Evolutionary conservation across 331 rosid genomes (phyloP), one percentile per base, ranked within the genome.

Genomic region (Pyrus hybrid): DNA sequence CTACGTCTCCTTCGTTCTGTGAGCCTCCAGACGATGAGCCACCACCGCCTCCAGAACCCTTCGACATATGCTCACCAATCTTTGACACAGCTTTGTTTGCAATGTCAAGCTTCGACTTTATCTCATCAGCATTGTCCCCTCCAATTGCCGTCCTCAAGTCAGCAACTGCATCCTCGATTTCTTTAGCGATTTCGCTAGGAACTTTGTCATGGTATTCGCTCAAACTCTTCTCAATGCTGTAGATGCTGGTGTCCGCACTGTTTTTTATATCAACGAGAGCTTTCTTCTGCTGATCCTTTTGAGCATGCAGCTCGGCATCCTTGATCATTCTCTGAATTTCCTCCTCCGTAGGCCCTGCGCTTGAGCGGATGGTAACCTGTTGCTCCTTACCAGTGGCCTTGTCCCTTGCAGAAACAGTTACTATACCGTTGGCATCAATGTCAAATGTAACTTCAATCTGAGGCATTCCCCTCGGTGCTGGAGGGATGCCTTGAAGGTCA

Each of bases 1-100:
- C 83, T 76, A 83, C 97, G 6, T 90, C 94, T 3, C 97, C 94
- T 2, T 93, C 97, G 57, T 89, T 91, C 81, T 84, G 90, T 58
- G 97, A 78, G 41, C 94, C 97, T 32, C 91, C 97, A 0, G 87
- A 70, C 5, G 93, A 77, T 8, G 82, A 32, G 21, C 5, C 63
- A 28, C 84, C 91, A 1, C 91, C 41, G 22, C 84, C 91, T 1
- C 91, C 74, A 2, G 80, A 63, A 26, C 78, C 78, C 21, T 78
- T 73, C 0, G 78, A 63, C 82, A 79, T 73, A 22, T 79, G 78
- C 74, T 79, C 78, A 12, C 82, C 82, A 10, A 79, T 79, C 78
- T 79, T 79, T 8, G 78, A 79, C 13, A 73, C 78, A 1, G 82
- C 82, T 60, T 79, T 79, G 68, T 79, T 79, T 25, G 82, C 82